Evolutionary conservation across 106 monocot genomes (phyloP), one percentile per base, ranked within the genome.

Genomic region (Agapanthus africanus): DNA sequence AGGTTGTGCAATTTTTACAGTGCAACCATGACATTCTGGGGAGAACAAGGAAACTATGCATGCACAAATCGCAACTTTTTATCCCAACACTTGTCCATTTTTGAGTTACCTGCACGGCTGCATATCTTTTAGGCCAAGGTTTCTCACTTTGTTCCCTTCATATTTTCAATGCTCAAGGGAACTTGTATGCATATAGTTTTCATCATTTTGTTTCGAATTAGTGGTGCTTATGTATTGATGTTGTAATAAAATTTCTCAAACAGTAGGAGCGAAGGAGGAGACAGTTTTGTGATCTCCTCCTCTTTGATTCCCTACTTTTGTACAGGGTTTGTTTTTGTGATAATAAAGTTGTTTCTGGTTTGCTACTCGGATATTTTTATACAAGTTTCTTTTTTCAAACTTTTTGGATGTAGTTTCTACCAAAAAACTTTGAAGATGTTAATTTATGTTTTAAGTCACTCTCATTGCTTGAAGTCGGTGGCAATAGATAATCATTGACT

Each of bases 221-320:
- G 13, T 32, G 37, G 56, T 19, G 21, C 11, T 38, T 21, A 15
- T 14, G 22, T 13, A 4, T 40, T 34, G 15, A 23, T n/a, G 16
- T 34, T 6, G 57, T 37, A 23, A 39, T 54, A 54, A 64, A 3
- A 37, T 37, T 47, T 50, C 9, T 62, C 21, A 11, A 41, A 28
- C 3, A 18, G 71, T 40, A 18, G 38, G 46, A 32, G 37, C 8
- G 47, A 75, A 8, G 65, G 36, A 66, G 66, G 77, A 81, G 81
- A 81, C 69, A 15, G 76, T 81, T 81, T 81, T 81, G 54, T 64
- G 73, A 3, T 81, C 72, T 81, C 77, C 70, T 67, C 71, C 70
- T 46, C 63, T 37, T 16, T 22, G 11, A 5, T 32, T 14, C 30
- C 31, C 31, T 59, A 14, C 11, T 32, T 32, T 6, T 32, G 13